These are phyloP conservation scores for Populus deltoides DNA, from an alignment of 345 rosid species.

Conservation along the genomic window DNA sequence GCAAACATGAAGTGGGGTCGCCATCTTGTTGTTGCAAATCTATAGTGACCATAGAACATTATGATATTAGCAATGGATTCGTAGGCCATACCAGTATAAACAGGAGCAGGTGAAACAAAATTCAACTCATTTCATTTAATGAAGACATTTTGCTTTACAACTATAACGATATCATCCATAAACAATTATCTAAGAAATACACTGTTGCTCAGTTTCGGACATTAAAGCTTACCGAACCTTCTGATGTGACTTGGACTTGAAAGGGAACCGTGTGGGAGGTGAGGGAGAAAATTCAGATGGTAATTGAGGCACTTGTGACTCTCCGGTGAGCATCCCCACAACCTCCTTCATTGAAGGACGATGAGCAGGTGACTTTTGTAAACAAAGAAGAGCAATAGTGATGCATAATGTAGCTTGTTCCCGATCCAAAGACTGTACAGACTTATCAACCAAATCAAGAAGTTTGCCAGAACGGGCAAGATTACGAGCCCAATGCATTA, in stretches of 20 bases:
- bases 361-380: slow-evolving; percentile 69
- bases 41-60: slow-evolving; percentile 7
- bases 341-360: slow-evolving; percentile 82
- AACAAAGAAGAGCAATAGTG: slow-evolving; percentile 74
- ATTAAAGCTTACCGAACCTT: slow-evolving; percentile 16
- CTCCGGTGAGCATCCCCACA: slow-evolving; percentile 70
- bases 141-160: background rate
- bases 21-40: slow-evolving; percentile 1
- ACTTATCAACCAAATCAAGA: slow-evolving; percentile 71
- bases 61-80: slow-evolving; percentile 6
- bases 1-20: slow-evolving; percentile 9
- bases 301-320: slow-evolving; percentile 49
- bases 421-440: slow-evolving; percentile 46
- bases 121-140: slow-evolving; percentile 19
- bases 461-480: slow-evolving; percentile 73
- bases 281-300: slow-evolving; percentile 85
- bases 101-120: slow-evolving; percentile 8
- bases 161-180: slow-evolving; percentile 29
- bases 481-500: slow-evolving; percentile 83
- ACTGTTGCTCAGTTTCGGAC: background rate
- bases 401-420: slow-evolving; percentile 77
- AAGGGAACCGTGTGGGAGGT: slow-evolving; percentile 57
- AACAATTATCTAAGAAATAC: slow-evolving; percentile 6
- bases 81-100: slow-evolving; percentile 14
- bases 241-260: slow-evolving; percentile 16